Evolutionary conservation across 1,284 basidiomycete genomes (phyloP), one percentile per base, ranked within the genome.

Genomic region (Irpex rosettiformis): DNA sequence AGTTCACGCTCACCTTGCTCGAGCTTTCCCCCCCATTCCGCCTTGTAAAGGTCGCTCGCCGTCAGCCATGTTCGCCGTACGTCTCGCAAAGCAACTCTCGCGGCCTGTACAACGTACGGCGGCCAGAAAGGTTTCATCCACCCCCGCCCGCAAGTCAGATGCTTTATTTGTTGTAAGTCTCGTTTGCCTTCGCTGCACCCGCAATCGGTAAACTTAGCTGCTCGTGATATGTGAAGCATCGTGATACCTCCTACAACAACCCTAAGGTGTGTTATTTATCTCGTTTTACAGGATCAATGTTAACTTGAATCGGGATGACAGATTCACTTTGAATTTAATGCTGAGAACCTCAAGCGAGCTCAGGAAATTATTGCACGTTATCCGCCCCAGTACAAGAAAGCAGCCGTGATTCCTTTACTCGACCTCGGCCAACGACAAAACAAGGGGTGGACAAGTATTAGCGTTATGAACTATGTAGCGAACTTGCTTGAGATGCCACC

Each of bases 381-480:
- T 79, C 96, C 96, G 3, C 80, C 91, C 54, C 96, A 99, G 74
- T 98, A 98, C 84, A 96, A 95, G 82, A 98, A 98, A 76, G 93
- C 92, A 13, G 97, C 97, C 30, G 91, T 96, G 67, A 98, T 99
- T 70, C 96, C 97, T 45, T 82, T 99, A 37, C 87, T 99, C 60
- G 95, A 99, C 77, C 83, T 99, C 47, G 96, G 89, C 1, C 97
- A 99, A 77, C 84, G 94, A 66, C 97, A 99, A 77, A 98, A 99
- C 79, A 93, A 94, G 68, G 95, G 94, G 67, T 99, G 94, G 94
- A 96, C 95, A n/a, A 94, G 91, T 70, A 96, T 99, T 67, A 93
- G 91, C 68, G 95, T 96, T 62, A 99, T 99, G 96, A 98, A 99
- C 78, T 93, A 95, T 68, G 90, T 99, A 52, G 96, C 96, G 1